phyloP scores from a whole-genome alignment of 257 asterid species.

The Nicotiana noctiflora region DNA sequence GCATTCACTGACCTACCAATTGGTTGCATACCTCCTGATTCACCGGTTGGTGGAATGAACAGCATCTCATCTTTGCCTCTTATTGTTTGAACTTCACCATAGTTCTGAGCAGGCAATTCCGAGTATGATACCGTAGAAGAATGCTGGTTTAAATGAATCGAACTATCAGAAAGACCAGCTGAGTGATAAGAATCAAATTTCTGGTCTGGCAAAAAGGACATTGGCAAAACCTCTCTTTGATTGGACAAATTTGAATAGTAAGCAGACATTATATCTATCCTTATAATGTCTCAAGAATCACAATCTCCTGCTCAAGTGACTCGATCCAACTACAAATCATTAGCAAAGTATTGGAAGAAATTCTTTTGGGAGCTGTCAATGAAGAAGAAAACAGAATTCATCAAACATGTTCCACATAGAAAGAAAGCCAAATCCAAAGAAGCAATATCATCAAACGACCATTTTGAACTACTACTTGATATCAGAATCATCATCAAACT shows the following conservation, averaged over 20 bases:
- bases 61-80: slow-evolving; percentile 37
- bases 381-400: not conserved
- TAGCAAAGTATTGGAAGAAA: not conserved
- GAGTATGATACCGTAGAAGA: slow-evolving; percentile 31
- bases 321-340: slow-evolving; percentile 16
- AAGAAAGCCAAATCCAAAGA: not conserved
- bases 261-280: slow-evolving; percentile 39
- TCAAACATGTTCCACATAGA: not conserved
- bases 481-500: slow-evolving; percentile 1
- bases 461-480: not conserved
- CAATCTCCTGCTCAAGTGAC: not conserved
- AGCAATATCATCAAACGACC: not conserved
- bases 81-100: slow-evolving; percentile 24
- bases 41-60: slow-evolving; percentile 33
- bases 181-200: slow-evolving; percentile 34
- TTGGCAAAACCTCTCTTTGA: slow-evolving; percentile 42
- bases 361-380: not conserved
- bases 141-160: slow-evolving; percentile 29
- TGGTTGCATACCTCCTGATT: slow-evolving; percentile 29
- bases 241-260: slow-evolving; percentile 33
- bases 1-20: slow-evolving; percentile 21
- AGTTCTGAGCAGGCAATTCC: slow-evolving; percentile 25
- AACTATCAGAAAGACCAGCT: slow-evolving; percentile 30
- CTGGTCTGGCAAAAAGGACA: slow-evolving; percentile 32
- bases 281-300: slow-evolving; percentile 10